Evolutionary conservation across 1,284 basidiomycete genomes (phyloP).

Genomic region (Cryptococcus jaspeensis): DNA sequence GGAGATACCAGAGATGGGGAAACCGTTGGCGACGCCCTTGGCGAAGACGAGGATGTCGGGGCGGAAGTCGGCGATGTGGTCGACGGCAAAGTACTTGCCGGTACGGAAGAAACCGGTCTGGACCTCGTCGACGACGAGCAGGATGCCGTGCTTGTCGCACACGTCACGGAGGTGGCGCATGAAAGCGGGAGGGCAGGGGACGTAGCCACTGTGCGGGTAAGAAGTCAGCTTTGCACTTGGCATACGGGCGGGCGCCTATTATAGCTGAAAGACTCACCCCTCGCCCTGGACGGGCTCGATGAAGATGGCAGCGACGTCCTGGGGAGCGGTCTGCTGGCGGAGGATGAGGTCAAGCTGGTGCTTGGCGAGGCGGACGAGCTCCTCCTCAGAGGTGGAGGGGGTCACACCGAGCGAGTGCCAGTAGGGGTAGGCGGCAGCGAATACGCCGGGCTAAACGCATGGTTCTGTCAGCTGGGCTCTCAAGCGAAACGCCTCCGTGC

Average conservation of each 20-base stretch:
- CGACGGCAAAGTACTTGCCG: slow-evolving; percentile 78
- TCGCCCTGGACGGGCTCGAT: slow-evolving; percentile 92
- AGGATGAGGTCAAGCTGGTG: slow-evolving; percentile 82
- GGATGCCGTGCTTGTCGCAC: slow-evolving; percentile 81
- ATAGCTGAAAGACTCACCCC: slow-evolving; percentile 52
- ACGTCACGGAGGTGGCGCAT: slow-evolving; percentile 74
- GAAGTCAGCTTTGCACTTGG: not conserved
- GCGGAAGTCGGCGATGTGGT: slow-evolving; percentile 65
- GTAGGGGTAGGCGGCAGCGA: slow-evolving; percentile 81
- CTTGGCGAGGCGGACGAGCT: slow-evolving; percentile 67
- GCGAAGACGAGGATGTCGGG: slow-evolving; percentile 89
- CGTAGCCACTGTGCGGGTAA: slow-evolving; percentile 63
- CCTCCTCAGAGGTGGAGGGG: slow-evolving; percentile 62
- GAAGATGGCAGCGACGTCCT: slow-evolving; percentile 87
- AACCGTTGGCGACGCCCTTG: slow-evolving; percentile 65
- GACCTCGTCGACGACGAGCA: slow-evolving; percentile 79
- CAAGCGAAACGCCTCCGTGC: too few relatives aligned
- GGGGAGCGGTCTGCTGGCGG: slow-evolving; percentile 76
- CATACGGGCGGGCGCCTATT: not conserved
- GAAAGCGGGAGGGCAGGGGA: slow-evolving; percentile 79
- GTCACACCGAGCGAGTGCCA: slow-evolving; percentile 82
- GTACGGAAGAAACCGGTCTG: slow-evolving; percentile 88
- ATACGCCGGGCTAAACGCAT: slow-evolving; percentile 61
- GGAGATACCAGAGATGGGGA: slow-evolving; percentile 85
- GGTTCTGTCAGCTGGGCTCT: too few relatives aligned